These are phyloP conservation scores for Mucor ambiguus DNA, from an alignment of 371 early-diverging fungal genomes.

Conservation along the genomic window DNA sequence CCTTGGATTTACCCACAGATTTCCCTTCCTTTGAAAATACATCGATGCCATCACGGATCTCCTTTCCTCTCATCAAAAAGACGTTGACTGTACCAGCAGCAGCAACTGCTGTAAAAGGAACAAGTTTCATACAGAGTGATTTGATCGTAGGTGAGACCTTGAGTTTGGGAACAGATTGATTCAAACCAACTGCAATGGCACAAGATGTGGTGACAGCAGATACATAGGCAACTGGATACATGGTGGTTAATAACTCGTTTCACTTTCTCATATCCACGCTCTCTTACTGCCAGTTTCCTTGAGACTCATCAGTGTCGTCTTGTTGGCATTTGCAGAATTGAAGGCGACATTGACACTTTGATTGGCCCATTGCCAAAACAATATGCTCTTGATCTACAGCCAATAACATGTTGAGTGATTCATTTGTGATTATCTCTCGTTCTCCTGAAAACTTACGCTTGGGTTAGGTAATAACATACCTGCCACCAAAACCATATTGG, in stretches of 20 bases:
- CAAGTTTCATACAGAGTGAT: constrained; percentile 57
- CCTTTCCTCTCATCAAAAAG: constrained; percentile 86
- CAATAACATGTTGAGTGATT: background rate
- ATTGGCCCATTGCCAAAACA: constrained; percentile 89
- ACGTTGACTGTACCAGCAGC: constrained; percentile 85
- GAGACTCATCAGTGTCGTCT: constrained; percentile 74
- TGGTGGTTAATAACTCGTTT: background rate
- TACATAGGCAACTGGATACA: constrained; percentile 62
- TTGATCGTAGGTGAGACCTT: constrained; percentile 48
- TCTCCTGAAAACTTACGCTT: constrained; percentile 44
- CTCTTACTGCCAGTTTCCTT: constrained; percentile 70
- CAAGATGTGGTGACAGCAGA: constrained; percentile 79
- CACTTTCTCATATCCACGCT: background rate
- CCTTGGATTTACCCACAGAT: constrained; percentile 67
- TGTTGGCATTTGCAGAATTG: constrained; percentile 87
- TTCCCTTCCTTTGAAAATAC: constrained; percentile 67
- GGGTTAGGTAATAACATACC: constrained; percentile 85
- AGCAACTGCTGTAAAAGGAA: constrained; percentile 84
- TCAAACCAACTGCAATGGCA: constrained; percentile 74
- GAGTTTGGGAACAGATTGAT: constrained; percentile 56
- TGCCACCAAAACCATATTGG: constrained; percentile 79
- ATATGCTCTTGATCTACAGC: constrained; percentile 60
- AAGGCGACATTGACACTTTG: constrained; percentile 85
- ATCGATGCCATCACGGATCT: constrained; percentile 77
- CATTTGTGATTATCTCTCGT: background rate